These are phyloP conservation scores for Thelephora ganbajun DNA, from an alignment of 768 basidiomycete species.

Conservation along the genomic window DNA sequence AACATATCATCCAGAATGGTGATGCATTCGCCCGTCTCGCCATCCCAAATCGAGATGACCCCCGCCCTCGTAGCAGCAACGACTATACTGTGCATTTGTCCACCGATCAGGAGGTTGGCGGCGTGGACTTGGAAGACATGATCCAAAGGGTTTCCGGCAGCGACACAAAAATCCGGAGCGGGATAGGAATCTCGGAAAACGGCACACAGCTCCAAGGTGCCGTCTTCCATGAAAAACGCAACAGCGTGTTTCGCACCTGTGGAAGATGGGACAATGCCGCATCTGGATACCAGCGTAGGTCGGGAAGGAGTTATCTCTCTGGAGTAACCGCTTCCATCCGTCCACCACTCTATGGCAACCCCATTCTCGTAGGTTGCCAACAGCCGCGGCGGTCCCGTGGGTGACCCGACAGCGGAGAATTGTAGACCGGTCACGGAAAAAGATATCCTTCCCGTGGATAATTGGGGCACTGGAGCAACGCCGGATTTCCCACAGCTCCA, in stretches of 20 bases:
- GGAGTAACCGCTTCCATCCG: conserved; percentile 15
- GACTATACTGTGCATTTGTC: conserved; percentile 36
- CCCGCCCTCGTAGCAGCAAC: conserved; percentile 53
- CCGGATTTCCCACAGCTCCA: conserved; percentile 38
- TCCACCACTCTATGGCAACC: conserved; percentile 37
- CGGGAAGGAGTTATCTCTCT: conserved; percentile 30
- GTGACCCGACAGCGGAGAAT: conserved; percentile 17
- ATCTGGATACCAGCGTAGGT: conserved; percentile 28
- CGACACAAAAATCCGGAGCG: conserved; percentile 32
- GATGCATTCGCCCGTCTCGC: conserved; percentile 46
- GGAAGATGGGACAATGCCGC: conserved; percentile 28
- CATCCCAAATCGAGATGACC: conserved; percentile 67
- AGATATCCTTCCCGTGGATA: conserved; percentile 27
- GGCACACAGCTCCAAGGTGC: conserved; percentile 48
- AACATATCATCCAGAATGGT: conserved; percentile 44
- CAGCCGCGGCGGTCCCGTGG: conserved; percentile 3
- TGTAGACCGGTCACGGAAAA: conserved; percentile 37
- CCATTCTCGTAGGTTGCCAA: conserved; percentile 42
- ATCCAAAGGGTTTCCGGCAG: conserved; percentile 46
- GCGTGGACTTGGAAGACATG: conserved; percentile 38
- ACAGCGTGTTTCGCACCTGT: conserved; percentile 36
- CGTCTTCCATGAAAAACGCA: conserved; percentile 52
- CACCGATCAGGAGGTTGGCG: conserved; percentile 36
- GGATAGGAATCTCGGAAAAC: conserved; percentile 29
- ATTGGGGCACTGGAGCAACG: conserved; percentile 24